Base-by-base conservation (phyloP, 768 basidiomycete genomes). In the Lentinula edodes region DNA sequence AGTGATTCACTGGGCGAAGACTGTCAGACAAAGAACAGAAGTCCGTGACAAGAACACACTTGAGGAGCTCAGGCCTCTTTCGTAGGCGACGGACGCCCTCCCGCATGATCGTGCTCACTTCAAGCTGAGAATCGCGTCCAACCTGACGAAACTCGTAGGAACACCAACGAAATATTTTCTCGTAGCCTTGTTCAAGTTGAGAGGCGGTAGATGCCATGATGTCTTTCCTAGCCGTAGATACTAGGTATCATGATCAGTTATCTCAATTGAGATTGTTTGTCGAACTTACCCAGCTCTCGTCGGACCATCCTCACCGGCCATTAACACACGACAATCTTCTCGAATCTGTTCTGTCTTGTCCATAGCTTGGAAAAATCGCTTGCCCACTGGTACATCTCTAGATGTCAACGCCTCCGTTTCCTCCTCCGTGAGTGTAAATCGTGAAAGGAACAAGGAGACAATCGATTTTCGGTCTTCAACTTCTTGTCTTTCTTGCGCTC, bases 151-250 rank as follows among this genome's bases (percentile, higher is more conserved):
- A 94, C 70, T 96, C 91, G 68, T 89, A 88, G 0, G 87, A 82
- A 70, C 88, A 85, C 86, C 90, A 95, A 28, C 93, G 87, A 61
- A 89, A 80, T 45, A 95, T 84, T 75, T 97, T 98, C 62, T 91
- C 87, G 73, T 91, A 95, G 2, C 88, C 95, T 65, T 90, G 86
- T 70, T 98, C 95, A 50, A 98, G 84, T 63, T 92, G 82, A 8
- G 85, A 78, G 0, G 89, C 87, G 0, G 93, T 97, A 7, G 85
- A 78, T 0, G 88, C 76, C 86, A 98, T 93, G 62, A 98, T 93
- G 68, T 98, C 96, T 50, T 92, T 74, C 3, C 95, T 97, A 65
- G 9, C 5, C 34, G 59, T 43, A 62, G 9, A 20, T 39, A 51
- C 9, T 32, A 13, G 8, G 36, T 60, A 34, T 58, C 39, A 42